Evolutionary conservation across 306 rosid species (phyloP), one percentile per base, ranked within the genome.

Genomic region (Amphicarpaea edgeworthii): DNA sequence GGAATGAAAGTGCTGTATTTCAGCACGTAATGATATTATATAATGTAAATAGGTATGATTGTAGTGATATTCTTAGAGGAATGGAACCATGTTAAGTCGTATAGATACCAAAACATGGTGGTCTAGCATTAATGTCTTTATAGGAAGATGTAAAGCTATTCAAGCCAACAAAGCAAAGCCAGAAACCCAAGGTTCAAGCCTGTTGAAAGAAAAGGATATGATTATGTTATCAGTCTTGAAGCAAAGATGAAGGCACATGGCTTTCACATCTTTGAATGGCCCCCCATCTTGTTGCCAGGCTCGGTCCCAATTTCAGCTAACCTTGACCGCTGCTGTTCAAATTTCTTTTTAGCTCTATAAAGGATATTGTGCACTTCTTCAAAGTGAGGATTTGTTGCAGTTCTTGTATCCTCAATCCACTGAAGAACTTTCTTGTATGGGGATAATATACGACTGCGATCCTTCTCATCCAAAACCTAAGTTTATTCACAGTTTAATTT

Each of bases 391-490:
- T 76, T 88, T 16, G 92, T 92, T 26, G 92, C 96, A 67, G 68
- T 73, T 86, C 62, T 94, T 49, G 95, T 91, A 83, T 85, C 77
- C 86, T 91, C 90, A 24, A 91, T 85, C 97, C 96, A 94, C 83
- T 67, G 69, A 61, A 78, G 76, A 80, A 94, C 95, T 83, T 88
- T 90, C 87, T 73, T 86, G 90, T 87, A 88, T 0, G 98, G 98
- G 15, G 86, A 84, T 50, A 94, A 84, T 68, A 94, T 85, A 10
- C 90, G 86, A 67, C 12, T 55, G 12, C 80, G 81, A 76, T 87
- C 95, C 78, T 82, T 79, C 85, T 94, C 96, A 20, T 87, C 90
- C 89, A 94, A 70, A 78, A 91, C 69, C 97, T 93, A 78, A 7
- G 60, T 67, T 66, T 20, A 53, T 60, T 30, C 34, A 43, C 38